Base-by-base conservation (phyloP, 495 filamentous ascomycete genomes). In the Melanomma pulvis-pyrius region DNA sequence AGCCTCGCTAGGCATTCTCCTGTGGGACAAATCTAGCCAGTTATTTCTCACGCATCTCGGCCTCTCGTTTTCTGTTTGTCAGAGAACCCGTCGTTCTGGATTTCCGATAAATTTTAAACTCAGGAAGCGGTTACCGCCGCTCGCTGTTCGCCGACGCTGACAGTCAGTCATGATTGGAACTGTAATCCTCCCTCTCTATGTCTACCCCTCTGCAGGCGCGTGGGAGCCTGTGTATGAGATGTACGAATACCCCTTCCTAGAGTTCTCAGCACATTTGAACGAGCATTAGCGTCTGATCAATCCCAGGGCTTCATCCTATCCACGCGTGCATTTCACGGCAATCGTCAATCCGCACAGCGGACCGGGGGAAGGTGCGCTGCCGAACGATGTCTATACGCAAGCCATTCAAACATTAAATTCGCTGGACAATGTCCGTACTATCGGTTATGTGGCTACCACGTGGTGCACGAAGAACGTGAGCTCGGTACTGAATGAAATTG, bases 391-490 rank as follows among this genome's bases (percentile, higher is more conserved):
- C 30, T 74, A 74, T 52, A 59, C 57, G 47, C 54, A 61, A 44
- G 69, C 65, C n/a, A 69, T 74, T 44, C 22, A 67, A n/a, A 66
- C 46, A 36, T 62, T 74, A 49, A 73, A 69, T 48, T 26, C 36
- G 11, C 30, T 65, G 39, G 25, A 55, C 28, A 71, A 74, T 59
- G 62, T 74, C 13, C 69, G 65, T 47, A 67, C 69, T 59, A 61
- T 74, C 57, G 69, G 71, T 51, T 71, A 74, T 61, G 69, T 74
- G 57, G 71, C 71, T 51, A 71, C 65, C 65, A 63, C 54, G 52
- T 74, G 63, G 60, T 68, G 59, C 44, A 39, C 15, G 26, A 71
- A 67, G 54, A 61, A 65, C 41, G 12, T 67, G 36, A 59, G 69
- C 22, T 57, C 41, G 49, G 69, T 61, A 51, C 55, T 69, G 12